phyloP scores from a whole-genome alignment of 2,329 filamentous ascomycete genomes.

The Trichoderma semiorbis region DNA sequence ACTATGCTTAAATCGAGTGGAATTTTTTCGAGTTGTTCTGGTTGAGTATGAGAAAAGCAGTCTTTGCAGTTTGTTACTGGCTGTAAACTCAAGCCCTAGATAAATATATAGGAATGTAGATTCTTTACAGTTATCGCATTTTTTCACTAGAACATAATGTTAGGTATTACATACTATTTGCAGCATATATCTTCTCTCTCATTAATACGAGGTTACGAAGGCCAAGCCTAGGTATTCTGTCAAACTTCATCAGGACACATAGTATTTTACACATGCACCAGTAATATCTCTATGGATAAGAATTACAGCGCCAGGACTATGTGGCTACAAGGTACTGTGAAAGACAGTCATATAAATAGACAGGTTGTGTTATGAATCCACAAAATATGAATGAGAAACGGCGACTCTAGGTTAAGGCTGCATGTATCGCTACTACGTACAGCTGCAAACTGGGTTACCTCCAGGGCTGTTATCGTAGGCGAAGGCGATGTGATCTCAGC shows the following conservation, averaged over 20 bases:
- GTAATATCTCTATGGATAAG: background rate
- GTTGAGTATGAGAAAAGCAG: background rate
- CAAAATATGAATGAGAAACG: background rate
- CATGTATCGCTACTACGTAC: background rate
- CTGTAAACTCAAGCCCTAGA: background rate
- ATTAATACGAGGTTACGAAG: background rate
- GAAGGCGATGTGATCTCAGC: background rate
- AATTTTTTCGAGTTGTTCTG: background rate
- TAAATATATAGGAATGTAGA: background rate
- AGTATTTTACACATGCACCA: background rate
- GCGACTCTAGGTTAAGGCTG: background rate
- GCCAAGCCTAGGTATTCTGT: fast-evolving
- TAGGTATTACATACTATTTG: too few relatives aligned
- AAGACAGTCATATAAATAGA: background rate
- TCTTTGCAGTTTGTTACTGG: background rate
- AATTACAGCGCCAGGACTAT: background rate
- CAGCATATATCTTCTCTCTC: fast-evolving
- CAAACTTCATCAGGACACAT: background rate
- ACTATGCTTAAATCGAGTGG: background rate
- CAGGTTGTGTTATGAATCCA: background rate
- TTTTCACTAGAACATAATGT: background rate
- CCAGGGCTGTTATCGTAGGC: background rate
- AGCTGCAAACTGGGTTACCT: background rate
- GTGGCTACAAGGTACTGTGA: background rate
- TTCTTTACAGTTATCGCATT: background rate